These are phyloP conservation scores for Dichomitus squalens DNA, from an alignment of 1,284 basidiomycete genomes.

Conservation along the genomic window DNA sequence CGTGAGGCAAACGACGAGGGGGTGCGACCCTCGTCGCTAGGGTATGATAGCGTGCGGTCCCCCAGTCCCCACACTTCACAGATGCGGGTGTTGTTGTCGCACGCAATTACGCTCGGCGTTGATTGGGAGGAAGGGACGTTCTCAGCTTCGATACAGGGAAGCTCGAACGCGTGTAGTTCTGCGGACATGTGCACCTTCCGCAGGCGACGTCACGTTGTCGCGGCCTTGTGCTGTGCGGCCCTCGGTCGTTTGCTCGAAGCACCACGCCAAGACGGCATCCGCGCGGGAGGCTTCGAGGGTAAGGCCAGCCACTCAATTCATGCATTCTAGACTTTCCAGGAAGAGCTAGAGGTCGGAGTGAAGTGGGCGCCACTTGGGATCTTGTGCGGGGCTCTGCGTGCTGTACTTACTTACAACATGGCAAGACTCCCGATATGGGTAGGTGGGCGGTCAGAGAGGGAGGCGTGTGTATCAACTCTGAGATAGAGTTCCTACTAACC, in stretches of 20 bases:
- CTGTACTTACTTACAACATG: too few relatives aligned
- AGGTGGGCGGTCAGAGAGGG: too few relatives aligned
- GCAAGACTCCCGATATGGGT: too few relatives aligned
- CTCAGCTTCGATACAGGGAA: background rate
- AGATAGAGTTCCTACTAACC: too few relatives aligned
- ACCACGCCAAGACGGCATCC: background rate
- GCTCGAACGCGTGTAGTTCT: background rate
- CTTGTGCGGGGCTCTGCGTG: too few relatives aligned
- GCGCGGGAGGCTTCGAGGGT: too few relatives aligned
- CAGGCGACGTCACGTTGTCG: background rate
- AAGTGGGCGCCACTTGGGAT: too few relatives aligned
- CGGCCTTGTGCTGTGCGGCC: background rate
- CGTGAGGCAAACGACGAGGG: background rate
- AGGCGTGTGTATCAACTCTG: too few relatives aligned
- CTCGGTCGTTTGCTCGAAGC: background rate
- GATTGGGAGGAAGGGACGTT: background rate
- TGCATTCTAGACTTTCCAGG: too few relatives aligned
- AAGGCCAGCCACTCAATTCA: too few relatives aligned
- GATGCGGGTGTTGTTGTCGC: background rate
- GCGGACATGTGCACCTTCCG: background rate
- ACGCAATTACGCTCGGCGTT: background rate
- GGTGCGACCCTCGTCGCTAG: constrained; percentile 20
- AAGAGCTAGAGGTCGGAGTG: too few relatives aligned
- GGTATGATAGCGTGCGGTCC: background rate
- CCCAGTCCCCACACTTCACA: background rate